A percentile compares a stretch with the other conserved stretches of the same genome.
These are phyloP conservation scores for Monilinia fructicola DNA, from an alignment of 2,329 filamentous ascomycete genomes.

Conservation along the genomic window DNA sequence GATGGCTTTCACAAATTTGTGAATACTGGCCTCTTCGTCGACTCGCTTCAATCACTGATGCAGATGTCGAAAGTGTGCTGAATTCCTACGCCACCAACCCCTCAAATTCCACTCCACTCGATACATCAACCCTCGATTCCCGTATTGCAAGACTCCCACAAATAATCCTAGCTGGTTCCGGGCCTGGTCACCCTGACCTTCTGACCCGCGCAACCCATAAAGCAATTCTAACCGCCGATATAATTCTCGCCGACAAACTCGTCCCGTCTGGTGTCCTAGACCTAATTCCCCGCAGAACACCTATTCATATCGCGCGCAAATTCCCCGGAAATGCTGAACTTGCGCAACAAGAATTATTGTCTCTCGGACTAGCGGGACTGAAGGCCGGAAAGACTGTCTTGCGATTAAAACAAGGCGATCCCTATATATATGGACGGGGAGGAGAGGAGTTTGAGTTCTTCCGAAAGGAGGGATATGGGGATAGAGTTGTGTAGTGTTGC, in stretches of 20 bases:
- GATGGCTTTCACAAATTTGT: constrained; percentile 94
- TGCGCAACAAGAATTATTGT: constrained; percentile 85
- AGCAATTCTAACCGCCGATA: constrained; percentile 70
- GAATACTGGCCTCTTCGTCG: constrained; percentile 95
- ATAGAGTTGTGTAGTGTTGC: constrained; percentile 69
- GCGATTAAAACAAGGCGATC: constrained; percentile 92
- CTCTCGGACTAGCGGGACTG: constrained; percentile 70
- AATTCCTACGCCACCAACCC: constrained; percentile 58
- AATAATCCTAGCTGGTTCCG: constrained; percentile 87
- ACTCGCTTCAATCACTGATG: constrained; percentile 75
- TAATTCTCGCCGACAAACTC: constrained; percentile 84
- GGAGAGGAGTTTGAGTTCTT: constrained; percentile 92
- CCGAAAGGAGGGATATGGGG: constrained; percentile 64
- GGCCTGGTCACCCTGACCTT: constrained; percentile 88
- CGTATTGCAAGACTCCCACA: constrained; percentile 53
- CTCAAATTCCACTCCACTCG: constrained; percentile 37
- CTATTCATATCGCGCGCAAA: constrained; percentile 89
- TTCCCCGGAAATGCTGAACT: constrained; percentile 96
- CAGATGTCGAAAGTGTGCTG: constrained; percentile 76
- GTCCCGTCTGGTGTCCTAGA: constrained; percentile 83
- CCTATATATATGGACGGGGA: constrained; percentile 92
- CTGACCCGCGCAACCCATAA: constrained; percentile 80
- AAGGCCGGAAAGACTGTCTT: constrained; percentile 75
- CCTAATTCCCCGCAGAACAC: constrained; percentile 84
- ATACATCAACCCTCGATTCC: constrained; percentile 38